Evolutionary conservation across 768 basidiomycete species (phyloP).

Genomic region (Auricularia sp.): DNA sequence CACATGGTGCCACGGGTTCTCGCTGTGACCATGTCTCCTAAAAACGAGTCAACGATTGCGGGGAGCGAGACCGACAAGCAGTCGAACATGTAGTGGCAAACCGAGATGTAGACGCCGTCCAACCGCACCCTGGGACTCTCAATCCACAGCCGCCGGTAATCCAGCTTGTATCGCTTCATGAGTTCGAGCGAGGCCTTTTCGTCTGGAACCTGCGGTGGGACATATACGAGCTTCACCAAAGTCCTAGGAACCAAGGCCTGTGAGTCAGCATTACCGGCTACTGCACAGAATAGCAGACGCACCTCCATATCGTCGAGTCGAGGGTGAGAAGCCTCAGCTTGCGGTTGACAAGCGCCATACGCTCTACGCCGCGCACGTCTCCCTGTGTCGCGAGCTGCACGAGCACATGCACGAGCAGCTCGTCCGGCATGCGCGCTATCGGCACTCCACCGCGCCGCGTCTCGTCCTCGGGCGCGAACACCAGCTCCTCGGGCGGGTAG

Average conservation of each 20-base stretch:
- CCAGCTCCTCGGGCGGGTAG: slow-evolving; percentile 1
- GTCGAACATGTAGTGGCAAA: slow-evolving; percentile 76
- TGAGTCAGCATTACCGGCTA: background rate
- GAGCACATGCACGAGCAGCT: slow-evolving; percentile 62
- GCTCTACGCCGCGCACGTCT: slow-evolving; percentile 59
- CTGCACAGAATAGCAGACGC: background rate
- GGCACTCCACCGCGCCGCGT: slow-evolving; percentile 32
- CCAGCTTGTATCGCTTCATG: slow-evolving; percentile 40
- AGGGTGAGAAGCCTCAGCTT: slow-evolving; percentile 66
- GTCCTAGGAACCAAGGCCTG: slow-evolving; percentile 29
- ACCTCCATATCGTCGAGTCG: slow-evolving; percentile 72
- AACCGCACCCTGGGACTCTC: slow-evolving; percentile 77
- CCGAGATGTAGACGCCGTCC: slow-evolving; percentile 87
- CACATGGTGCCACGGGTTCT: slow-evolving; percentile 83
- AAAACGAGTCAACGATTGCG: background rate
- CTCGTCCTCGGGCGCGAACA: slow-evolving; percentile 66
- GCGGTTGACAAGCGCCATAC: slow-evolving; percentile 63
- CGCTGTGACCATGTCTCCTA: slow-evolving; percentile 67
- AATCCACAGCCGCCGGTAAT: slow-evolving; percentile 69
- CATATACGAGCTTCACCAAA: slow-evolving; percentile 56
- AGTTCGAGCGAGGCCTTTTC: slow-evolving; percentile 39
- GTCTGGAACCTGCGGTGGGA: slow-evolving; percentile 60
- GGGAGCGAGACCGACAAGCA: background rate
- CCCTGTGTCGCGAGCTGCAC: slow-evolving; percentile 29
- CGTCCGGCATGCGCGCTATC: slow-evolving; percentile 59